These are phyloP conservation scores for Capronia epimyces DNA, from an alignment of 2,329 filamentous ascomycete species.

Conservation along the genomic window DNA sequence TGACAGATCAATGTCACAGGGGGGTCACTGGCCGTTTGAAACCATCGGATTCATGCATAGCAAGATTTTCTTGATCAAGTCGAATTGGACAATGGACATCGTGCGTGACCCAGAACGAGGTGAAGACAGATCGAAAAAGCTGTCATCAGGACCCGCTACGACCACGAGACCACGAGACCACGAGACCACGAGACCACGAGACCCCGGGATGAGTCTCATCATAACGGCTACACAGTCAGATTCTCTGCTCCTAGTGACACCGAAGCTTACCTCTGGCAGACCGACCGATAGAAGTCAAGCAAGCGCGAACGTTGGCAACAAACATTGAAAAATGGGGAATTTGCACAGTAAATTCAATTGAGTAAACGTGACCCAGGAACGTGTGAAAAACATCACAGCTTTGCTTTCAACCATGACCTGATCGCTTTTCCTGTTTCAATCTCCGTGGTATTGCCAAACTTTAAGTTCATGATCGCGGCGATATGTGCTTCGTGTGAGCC, in stretches of 20 bases:
- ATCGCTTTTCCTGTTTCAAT: slow-evolving; percentile 39
- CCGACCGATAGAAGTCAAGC: background rate
- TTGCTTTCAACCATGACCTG: slow-evolving; percentile 34
- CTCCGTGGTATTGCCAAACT: slow-evolving; percentile 34
- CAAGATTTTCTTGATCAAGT: background rate
- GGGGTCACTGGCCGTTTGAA: background rate
- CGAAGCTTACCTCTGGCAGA: background rate
- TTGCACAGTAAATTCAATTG: background rate
- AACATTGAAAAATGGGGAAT: background rate
- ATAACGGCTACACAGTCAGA: too few species aligned
- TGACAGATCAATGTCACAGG: background rate
- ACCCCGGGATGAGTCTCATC: background rate
- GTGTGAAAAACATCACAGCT: slow-evolving; percentile 9
- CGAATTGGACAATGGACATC: background rate
- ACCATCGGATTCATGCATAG: background rate
- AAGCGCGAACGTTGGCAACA: background rate
- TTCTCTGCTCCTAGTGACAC: background rate
- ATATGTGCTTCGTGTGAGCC: slow-evolving; percentile 40
- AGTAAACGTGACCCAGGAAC: background rate
- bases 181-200: background rate
- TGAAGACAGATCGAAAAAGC: background rate
- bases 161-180: background rate
- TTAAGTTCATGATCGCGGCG: slow-evolving; percentile 39
- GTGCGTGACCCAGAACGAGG: background rate
- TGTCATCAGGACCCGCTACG: background rate